phyloP scores from a whole-genome alignment of 2,329 filamentous ascomycete species.

The Arthrinium puccinioides region DNA sequence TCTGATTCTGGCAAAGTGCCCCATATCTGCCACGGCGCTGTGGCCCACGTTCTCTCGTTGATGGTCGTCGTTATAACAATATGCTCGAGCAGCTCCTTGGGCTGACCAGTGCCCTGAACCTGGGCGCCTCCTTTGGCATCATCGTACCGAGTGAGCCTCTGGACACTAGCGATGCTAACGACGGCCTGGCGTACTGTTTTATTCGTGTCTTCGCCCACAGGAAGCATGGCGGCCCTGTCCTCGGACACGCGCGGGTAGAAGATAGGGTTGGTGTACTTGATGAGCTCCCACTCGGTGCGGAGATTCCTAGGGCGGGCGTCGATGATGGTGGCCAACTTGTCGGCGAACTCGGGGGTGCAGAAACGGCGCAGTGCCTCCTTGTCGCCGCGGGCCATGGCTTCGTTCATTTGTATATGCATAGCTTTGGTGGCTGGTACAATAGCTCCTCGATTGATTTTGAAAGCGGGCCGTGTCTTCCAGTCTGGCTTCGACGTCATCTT shows the following conservation, averaged over 20 bases:
- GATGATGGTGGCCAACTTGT: constrained; percentile 45
- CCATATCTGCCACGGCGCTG: constrained; percentile 56
- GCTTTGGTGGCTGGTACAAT: constrained; percentile 47
- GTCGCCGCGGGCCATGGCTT: constrained; percentile 54
- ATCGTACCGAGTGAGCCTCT: constrained; percentile 41
- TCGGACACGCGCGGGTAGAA: constrained; percentile 44
- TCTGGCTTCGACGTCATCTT: constrained; percentile 38
- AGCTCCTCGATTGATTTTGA: constrained; percentile 32
- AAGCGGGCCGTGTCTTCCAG: constrained; percentile 32
- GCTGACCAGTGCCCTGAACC: constrained; percentile 38
- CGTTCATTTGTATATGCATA: constrained; percentile 55
- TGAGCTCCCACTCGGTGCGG: constrained; percentile 45
- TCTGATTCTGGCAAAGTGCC: constrained; percentile 52
- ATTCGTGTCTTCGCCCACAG: constrained; percentile 29
- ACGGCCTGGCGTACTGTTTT: constrained; percentile 48
- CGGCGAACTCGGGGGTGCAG: constrained; percentile 45
- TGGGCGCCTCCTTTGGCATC: constrained; percentile 24
- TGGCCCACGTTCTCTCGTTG: constrained; percentile 36
- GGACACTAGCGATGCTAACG: constrained; percentile 51
- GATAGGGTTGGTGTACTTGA: constrained; percentile 36
- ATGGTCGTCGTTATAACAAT: constrained; percentile 49
- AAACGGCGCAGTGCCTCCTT: constrained; percentile 39
- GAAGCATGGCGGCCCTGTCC: constrained; percentile 43
- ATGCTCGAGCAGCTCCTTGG: constrained; percentile 54
- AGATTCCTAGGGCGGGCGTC: constrained; percentile 39